Conservation (phyloP, 2,329 filamentous ascomycete species). For the Parastagonospora nodorum region DNA sequence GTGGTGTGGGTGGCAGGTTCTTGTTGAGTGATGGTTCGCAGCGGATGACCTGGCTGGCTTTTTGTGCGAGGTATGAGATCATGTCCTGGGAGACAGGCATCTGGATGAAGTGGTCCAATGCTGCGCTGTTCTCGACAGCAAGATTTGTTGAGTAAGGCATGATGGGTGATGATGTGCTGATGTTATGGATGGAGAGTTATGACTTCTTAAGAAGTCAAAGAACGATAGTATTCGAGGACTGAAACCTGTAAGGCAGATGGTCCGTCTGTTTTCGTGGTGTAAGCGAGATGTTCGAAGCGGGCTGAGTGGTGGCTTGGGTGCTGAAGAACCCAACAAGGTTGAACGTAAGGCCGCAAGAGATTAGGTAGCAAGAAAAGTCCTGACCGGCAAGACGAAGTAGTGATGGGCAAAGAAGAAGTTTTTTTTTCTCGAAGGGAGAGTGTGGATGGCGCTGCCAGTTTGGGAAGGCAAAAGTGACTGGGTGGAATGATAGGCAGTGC, state of each 20-base stretch:
- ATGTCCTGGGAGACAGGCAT: conserved; percentile 75
- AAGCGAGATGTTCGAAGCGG: conserved; percentile 42
- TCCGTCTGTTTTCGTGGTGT: conserved; percentile 37
- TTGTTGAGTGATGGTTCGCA: conserved; percentile 66
- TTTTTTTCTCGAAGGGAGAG: conserved; percentile 23
- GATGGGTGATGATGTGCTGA: conserved; percentile 21
- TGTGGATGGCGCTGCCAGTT: conserved; percentile 38
- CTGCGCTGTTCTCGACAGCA: conserved; percentile 66
- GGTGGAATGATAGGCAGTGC: conserved; percentile 30
- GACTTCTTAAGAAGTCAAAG: conserved; percentile 23
- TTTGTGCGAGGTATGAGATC: conserved; percentile 76
- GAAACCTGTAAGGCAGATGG: conserved; percentile 38
- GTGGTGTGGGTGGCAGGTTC: conserved; percentile 63
- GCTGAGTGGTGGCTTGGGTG: conserved; percentile 34
- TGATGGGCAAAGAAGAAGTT: conserved; percentile 26
- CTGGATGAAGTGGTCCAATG: conserved; percentile 81
- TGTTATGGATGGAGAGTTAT: conserved; percentile 14
- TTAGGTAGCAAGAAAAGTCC: conserved; percentile 33
- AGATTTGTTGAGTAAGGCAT: conserved; percentile 54
- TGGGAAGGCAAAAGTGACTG: conserved; percentile 24
- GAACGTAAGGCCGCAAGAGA: conserved; percentile 32
- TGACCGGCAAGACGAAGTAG: conserved; percentile 39
- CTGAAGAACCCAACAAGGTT: conserved; percentile 27
- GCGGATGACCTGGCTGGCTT: conserved; percentile 77
- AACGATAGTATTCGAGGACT: conserved; percentile 22